A percentile compares a stretch with the other conserved stretches of the same genome.
Conservation (phyloP, 768 basidiomycete genomes). For the Rhizopogon vinicolor region DNA sequence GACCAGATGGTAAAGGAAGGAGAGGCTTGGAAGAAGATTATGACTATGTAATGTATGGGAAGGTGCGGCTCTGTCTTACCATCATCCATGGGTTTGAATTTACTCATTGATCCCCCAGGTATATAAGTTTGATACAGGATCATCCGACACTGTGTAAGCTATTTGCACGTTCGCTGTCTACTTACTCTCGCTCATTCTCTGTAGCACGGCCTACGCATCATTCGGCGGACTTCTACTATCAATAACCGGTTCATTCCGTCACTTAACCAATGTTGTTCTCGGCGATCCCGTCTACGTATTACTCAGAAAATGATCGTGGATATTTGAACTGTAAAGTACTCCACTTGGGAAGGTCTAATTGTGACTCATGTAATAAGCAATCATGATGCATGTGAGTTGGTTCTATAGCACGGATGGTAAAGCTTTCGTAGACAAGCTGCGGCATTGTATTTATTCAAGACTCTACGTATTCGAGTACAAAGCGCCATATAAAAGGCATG, state of each 20-base stretch:
- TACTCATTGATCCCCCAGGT: slow-evolving; percentile 1
- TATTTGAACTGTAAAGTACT: not conserved
- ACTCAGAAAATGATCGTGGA: slow-evolving; percentile 58
- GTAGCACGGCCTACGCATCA: slow-evolving; percentile 91
- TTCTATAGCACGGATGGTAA: too few relatives aligned
- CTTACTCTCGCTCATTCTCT: not conserved
- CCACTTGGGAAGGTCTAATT: not conserved
- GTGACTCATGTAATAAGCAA: not conserved
- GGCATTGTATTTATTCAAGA: not conserved
- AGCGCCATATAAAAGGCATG: not conserved
- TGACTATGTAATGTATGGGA: slow-evolving; percentile 99
- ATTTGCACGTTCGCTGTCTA: not conserved
- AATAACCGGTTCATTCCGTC: slow-evolving; percentile 85
- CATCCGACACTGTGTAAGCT: slow-evolving; percentile 63
- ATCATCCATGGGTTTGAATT: not conserved
- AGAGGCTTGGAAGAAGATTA: slow-evolving; percentile 90
- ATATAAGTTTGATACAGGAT: not conserved
- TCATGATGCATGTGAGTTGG: not conserved
- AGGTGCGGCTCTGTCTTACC: slow-evolving; percentile 44
- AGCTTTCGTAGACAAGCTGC: too few relatives aligned
- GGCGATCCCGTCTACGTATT: slow-evolving; percentile 92
- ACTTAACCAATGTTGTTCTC: slow-evolving; percentile 87
- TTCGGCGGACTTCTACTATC: slow-evolving; percentile 97
- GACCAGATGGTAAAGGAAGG: slow-evolving; percentile 78
- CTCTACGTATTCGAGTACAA: not conserved